These are phyloP conservation scores for Hygrocybe coccinea DNA, from an alignment of 768 basidiomycete genomes.

Conservation along the genomic window DNA sequence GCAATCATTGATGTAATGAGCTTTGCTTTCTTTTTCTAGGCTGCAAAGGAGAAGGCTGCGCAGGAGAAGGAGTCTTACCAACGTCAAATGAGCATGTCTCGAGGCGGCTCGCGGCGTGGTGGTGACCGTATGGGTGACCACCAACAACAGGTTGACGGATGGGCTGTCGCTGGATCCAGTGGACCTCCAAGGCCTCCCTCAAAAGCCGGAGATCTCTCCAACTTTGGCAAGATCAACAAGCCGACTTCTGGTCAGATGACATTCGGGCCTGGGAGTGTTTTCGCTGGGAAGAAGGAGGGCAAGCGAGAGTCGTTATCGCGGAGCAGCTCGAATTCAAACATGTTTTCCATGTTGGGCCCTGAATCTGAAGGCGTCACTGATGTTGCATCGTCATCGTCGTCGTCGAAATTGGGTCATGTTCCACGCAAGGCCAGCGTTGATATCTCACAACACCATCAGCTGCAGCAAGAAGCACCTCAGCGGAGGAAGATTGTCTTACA, in stretches of 20 bases:
- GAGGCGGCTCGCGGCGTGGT: slow-evolving; percentile 86
- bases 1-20: neutral
- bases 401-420: slow-evolving; percentile 48
- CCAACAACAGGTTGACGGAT: slow-evolving; percentile 67
- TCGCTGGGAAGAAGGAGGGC: slow-evolving; percentile 60
- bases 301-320: slow-evolving; percentile 76
- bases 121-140: slow-evolving; percentile 54
- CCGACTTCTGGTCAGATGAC: slow-evolving; percentile 47
- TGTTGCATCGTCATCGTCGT: slow-evolving; percentile 32
- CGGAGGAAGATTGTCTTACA: slow-evolving; percentile 70
- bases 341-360: slow-evolving; percentile 82
- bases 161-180: slow-evolving; percentile 64
- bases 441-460: slow-evolving; percentile 40
- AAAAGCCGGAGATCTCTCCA: slow-evolving; percentile 80
- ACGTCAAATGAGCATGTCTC: slow-evolving; percentile 73
- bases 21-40: slow-evolving; percentile 37
- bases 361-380: slow-evolving; percentile 54
- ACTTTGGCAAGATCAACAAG: slow-evolving; percentile 83
- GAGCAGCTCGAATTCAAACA: slow-evolving; percentile 74
- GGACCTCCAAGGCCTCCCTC: slow-evolving; percentile 52
- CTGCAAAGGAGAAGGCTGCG: slow-evolving; percentile 75
- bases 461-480: slow-evolving; percentile 48
- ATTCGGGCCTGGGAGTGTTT: slow-evolving; percentile 84
- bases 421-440: slow-evolving; percentile 48
- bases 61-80: slow-evolving; percentile 56